These are phyloP conservation scores for Amaranthus palmeri DNA, from an alignment of 148 eudicot species.

Conservation along the genomic window DNA sequence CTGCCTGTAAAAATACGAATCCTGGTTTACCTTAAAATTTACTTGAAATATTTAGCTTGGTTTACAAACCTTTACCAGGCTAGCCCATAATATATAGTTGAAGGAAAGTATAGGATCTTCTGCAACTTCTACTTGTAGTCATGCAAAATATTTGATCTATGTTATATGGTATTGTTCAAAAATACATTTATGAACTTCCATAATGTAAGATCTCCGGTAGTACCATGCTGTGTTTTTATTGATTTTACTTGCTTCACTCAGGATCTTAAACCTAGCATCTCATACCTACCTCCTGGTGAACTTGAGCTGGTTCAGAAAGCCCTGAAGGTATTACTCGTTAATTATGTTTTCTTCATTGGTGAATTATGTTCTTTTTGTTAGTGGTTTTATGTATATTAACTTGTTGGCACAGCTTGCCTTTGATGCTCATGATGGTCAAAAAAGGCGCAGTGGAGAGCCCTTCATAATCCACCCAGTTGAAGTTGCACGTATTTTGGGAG, in stretches of 20 bases:
- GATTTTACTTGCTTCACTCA: slow-evolving; percentile 29
- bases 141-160: neutral
- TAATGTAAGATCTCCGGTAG: neutral
- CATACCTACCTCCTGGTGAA: slow-evolving; percentile 72
- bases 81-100: neutral
- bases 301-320: slow-evolving; percentile 68
- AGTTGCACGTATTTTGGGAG: slow-evolving; percentile 97
- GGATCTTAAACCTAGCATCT: slow-evolving; percentile 75
- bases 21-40: neutral
- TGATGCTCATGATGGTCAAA: slow-evolving; percentile 97
- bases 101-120: neutral
- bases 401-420: slow-evolving; percentile 74
- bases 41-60: neutral
- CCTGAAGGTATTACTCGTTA: slow-evolving; percentile 45
- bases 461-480: slow-evolving; percentile 95
- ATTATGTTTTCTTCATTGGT: slow-evolving; percentile 9
- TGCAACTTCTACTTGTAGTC: neutral
- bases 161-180: neutral
- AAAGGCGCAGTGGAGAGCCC: slow-evolving; percentile 96
- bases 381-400: slow-evolving; percentile 16
- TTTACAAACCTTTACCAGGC: neutral
- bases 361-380: neutral
- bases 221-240: slow-evolving; percentile 7
- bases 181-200: neutral
- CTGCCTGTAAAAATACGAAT: neutral